Base-by-base conservation (phyloP, 148 eudicot species). In the Chenopodium berlandieri region DNA sequence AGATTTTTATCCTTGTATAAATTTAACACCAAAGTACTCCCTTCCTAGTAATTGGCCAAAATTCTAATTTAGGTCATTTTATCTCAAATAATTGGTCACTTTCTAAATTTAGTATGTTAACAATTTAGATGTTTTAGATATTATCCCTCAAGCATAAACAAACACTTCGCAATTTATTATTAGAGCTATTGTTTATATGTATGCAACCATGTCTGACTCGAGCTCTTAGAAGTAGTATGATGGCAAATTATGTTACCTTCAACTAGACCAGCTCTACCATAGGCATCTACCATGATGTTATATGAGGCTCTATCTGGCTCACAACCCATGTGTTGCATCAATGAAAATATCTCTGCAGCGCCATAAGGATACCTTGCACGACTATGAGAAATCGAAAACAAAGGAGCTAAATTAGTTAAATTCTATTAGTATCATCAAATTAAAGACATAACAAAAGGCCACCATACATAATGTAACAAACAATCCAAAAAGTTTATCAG, bases 261-360 rank as follows among this genome's bases (percentile, higher is more conserved):
- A 79, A 90, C 86, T 62, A 92, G 91, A 83, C 98, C 94, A 67
- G 92, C 92, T 90, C 93, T 92, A 48, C 98, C 97, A 81, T 91
- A 94, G 30, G 98, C 97, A 87, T 94, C 98, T 68, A 94, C 89
- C 97, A 94, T 92, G 25, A 94, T 94, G 52, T 94, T 94, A 75
- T 86, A 92, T 56, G 98, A 94, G 50, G 94, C 98, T 87, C 86
- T 87, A 76, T 92, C 98, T 50, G 98, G 97, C 80, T 94, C 97
- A 75, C 92, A 89, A 22, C 91, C 97, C 98, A 94, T 94, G 82
- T 91, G 93, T 79, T 89, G 90, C 98, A 94, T 94, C 10, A 94
- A 90, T 25, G 97, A 88, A 86, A 94, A 94, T 58, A 94, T 87
- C 81, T 94, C 98, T 60, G 93, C 91, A 74, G 98, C 96, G 22